Evolutionary conservation across 1,284 basidiomycete species (phyloP), one percentile per base, ranked within the genome.

Genomic region (Ganoderma sinense): DNA sequence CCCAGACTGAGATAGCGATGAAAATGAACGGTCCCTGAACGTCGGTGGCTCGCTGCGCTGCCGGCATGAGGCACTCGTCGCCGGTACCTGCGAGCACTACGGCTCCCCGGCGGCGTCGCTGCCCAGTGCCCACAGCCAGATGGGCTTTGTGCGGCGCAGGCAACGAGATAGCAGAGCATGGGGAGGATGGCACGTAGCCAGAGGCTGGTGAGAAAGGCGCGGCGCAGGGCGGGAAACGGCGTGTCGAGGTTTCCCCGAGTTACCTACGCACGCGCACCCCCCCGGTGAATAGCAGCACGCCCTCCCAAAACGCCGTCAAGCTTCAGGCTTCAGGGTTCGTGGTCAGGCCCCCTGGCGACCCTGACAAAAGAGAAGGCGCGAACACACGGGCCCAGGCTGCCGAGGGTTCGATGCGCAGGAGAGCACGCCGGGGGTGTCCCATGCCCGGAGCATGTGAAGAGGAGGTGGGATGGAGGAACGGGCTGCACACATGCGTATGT

Each of bases 221-320:
- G 29, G 26, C 56, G 18, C 55, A 56, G 29, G 26, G 6, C 56
- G 56, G 56, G 31, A 23, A 39, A 59, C 4, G 31, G 11, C 8
- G 33, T 13, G 33, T 58, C 56, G n/a, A 56, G 53, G 20, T 59
- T 59, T 59, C 56, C 18, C 56, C 56, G 56, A 59, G 56, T n/a
- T 36, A 59, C 33, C 56, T 59, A 10, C 56, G 56, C 56, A 36
- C 56, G n/a, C 56, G 31, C 33, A n/a, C 56, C 33, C 23, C 56
- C 33, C 56, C 56, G 56, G 56, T 59, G 56, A 59, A 39, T 59
- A 39, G 33, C 33, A 39, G 33, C 33, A 14, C 53, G 56, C 18
- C 33, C 33, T 59, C 31, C 33, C 56, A 31, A 39, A 39, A 59
- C 29, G 56, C 56, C 56, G 56, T 33, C 33, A 36, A 59, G 56